A percentile compares a stretch with the other conserved stretches of the same genome.
Evolutionary conservation across 257 asterid species (phyloP).

Genomic region (Jacaranda copaia): DNA sequence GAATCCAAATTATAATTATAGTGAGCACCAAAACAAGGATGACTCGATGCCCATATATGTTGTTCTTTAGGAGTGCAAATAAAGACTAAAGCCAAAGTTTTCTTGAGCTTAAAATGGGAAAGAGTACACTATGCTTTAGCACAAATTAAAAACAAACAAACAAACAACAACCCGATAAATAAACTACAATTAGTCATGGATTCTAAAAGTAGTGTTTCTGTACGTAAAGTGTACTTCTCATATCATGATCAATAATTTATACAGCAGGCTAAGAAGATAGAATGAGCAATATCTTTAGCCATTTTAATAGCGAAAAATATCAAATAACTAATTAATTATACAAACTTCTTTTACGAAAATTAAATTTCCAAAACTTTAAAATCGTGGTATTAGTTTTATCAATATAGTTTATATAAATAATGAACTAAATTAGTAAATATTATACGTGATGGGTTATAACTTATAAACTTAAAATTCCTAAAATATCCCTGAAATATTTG

Average conservation of each 20-base stretch:
- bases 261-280: not conserved
- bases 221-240: constrained; percentile 6
- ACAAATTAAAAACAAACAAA: not conserved
- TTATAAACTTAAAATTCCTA: too few relatives aligned
- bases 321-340: too few relatives aligned
- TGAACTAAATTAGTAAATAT: not conserved
- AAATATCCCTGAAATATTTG: too few relatives aligned
- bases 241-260: not conserved
- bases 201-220: not conserved
- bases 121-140: not conserved
- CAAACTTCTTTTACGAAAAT: too few relatives aligned
- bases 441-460: too few relatives aligned
- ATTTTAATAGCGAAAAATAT: too few relatives aligned
- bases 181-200: not conserved
- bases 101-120: constrained; percentile 1
- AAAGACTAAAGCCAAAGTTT: constrained; percentile 3
- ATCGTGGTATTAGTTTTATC: not conserved
- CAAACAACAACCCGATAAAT: not conserved
- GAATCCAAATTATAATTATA: not conserved
- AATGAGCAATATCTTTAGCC: too few relatives aligned
- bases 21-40: not conserved
- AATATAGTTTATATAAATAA: not conserved
- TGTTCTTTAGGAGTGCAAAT: constrained; percentile 15
- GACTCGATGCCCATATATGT: not conserved
- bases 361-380: too few relatives aligned